These are phyloP conservation scores for Platanthera zijinensis DNA, from an alignment of 106 monocot species.

Conservation along the genomic window DNA sequence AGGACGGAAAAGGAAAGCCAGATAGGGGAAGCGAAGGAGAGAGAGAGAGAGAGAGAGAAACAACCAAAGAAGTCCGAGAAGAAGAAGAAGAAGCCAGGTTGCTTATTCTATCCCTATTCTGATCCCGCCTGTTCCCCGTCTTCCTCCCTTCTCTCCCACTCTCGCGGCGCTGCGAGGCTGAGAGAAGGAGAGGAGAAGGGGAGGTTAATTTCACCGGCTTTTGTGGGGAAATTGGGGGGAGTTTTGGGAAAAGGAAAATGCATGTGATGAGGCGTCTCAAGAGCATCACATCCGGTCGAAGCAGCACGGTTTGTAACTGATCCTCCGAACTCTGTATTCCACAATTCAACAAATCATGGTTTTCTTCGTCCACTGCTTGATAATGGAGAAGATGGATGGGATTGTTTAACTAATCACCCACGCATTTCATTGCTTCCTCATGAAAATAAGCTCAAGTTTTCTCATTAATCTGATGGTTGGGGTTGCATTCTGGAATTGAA, in stretches of 20 bases:
- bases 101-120: background rate
- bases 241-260: conserved; percentile 9
- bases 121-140: background rate
- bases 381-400: background rate
- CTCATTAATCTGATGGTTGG: background rate
- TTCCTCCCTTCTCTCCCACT: background rate
- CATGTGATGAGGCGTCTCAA: conserved; percentile 28
- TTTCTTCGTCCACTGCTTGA: background rate
- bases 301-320: background rate
- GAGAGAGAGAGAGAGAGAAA: background rate
- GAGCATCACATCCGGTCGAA: conserved; percentile 30
- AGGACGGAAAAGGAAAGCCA: background rate
- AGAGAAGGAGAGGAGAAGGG: background rate
- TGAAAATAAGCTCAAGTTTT: background rate
- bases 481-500: background rate
- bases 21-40: background rate
- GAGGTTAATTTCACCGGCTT: background rate
- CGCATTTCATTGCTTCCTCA: background rate
- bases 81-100: background rate
- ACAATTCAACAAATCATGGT: background rate
- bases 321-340: background rate
- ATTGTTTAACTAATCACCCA: background rate
- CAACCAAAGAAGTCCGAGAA: background rate
- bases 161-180: background rate
- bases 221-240: background rate